phyloP scores from a whole-genome alignment of 257 asterid genomes.

The Nicotiana benthamiana region DNA sequence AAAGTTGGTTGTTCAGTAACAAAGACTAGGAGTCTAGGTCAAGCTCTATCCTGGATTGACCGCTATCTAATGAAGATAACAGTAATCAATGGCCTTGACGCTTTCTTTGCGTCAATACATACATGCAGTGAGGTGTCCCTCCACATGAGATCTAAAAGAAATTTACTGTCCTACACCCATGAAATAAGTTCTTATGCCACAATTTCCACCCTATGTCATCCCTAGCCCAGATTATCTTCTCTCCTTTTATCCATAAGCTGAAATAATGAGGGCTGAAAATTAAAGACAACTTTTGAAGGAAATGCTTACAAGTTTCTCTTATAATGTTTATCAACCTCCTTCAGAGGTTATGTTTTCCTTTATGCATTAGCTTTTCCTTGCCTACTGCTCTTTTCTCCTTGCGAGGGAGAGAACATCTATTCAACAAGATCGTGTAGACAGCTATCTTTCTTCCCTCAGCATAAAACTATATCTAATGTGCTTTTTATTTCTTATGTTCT shows the following conservation, averaged over 20 bases:
- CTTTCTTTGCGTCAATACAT: background rate
- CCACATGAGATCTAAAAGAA: background rate
- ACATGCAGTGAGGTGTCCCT: background rate
- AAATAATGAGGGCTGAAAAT: background rate
- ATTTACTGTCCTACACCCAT: background rate
- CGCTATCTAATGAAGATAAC: background rate
- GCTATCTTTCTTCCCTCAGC: background rate
- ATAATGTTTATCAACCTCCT: background rate
- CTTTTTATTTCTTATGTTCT: slow-evolving; percentile 11
- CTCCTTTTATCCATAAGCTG: background rate
- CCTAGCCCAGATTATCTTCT: background rate
- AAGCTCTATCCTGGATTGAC: background rate
- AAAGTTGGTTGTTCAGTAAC: background rate
- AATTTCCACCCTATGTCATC: background rate
- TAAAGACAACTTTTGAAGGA: background rate
- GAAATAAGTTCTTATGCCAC: background rate
- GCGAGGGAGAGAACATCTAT: background rate
- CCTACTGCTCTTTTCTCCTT: background rate
- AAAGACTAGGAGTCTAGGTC: background rate
- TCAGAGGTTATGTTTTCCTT: background rate
- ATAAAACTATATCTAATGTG: background rate
- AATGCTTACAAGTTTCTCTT: background rate
- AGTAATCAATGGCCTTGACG: background rate
- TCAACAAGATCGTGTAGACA: background rate
- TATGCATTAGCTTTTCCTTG: background rate